Conservation (phyloP, 768 basidiomycete species). For the Gloeostereum incarnatum region DNA sequence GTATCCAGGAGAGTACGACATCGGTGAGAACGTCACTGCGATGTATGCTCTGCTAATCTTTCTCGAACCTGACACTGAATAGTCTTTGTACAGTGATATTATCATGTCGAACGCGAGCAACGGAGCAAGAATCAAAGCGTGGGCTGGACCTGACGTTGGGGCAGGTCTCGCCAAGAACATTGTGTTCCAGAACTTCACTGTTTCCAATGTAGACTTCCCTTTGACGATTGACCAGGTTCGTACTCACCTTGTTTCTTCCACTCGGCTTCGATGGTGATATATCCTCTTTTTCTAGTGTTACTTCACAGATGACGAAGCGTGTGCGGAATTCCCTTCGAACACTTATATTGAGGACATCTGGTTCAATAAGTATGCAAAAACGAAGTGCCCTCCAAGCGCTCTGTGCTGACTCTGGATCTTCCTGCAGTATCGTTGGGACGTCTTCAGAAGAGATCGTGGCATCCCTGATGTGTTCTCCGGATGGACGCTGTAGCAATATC, state of each 20-base stretch:
- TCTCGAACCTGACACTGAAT: background rate
- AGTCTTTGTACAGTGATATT: conserved; percentile 30
- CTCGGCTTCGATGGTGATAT: background rate
- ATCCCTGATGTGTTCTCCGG: conserved; percentile 46
- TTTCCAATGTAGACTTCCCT: conserved; percentile 48
- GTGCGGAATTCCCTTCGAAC: conserved; percentile 47
- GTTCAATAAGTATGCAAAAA: conserved; percentile 33
- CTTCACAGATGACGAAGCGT: conserved; percentile 32
- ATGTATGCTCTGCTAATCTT: conserved; percentile 20
- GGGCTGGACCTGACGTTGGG: conserved; percentile 51
- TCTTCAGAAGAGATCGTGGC: conserved; percentile 46
- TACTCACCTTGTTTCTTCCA: background rate
- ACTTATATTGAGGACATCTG: conserved; percentile 47
- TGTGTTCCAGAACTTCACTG: conserved; percentile 41
- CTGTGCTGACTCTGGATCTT: background rate
- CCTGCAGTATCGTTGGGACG: conserved; percentile 45
- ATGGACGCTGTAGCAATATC: conserved; percentile 37
- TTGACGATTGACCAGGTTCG: conserved; percentile 47
- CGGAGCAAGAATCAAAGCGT: conserved; percentile 62
- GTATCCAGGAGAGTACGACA: conserved; percentile 42
- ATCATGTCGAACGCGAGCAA: conserved; percentile 55
- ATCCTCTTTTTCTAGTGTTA: conserved; percentile 28
- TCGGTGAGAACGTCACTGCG: conserved; percentile 51
- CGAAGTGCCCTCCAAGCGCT: background rate
- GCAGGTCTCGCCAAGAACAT: conserved; percentile 49